A percentile compares a stretch with the other conserved stretches of the same genome.
These are phyloP conservation scores for Paracoccidioides lutzii DNA, from an alignment of 2,329 filamentous ascomycete genomes.

Conservation along the genomic window DNA sequence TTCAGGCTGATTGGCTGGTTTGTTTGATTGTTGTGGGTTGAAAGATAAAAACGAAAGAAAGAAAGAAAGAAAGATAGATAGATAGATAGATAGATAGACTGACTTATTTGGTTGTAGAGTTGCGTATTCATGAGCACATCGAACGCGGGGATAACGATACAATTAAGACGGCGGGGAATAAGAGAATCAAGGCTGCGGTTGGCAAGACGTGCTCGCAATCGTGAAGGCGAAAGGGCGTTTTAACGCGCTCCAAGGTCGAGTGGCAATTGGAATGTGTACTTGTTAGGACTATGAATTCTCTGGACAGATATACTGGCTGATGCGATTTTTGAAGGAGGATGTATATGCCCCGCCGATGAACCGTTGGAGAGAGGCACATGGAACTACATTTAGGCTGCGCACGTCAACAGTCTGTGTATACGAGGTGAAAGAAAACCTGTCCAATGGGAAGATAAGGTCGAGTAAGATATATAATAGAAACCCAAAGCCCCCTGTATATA, in stretches of 20 bases:
- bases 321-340: neutral
- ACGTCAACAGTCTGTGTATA: neutral
- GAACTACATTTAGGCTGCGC: neutral
- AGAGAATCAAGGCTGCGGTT: constrained; percentile 24
- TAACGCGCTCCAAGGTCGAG: too few species aligned
- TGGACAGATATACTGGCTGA: neutral
- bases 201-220: constrained; percentile 28
- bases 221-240: constrained; percentile 10
- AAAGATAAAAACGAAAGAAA: neutral
- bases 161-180: constrained; percentile 50
- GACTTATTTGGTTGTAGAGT: constrained; percentile 39
- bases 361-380: neutral
- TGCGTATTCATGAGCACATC: constrained; percentile 81
- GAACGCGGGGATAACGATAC: constrained; percentile 90
- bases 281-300: too few species aligned
- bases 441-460: neutral
- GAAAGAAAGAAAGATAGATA: neutral
- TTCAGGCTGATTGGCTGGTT: neutral
- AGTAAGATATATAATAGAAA: neutral
- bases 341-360: neutral
- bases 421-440: neutral
- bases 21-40: neutral
- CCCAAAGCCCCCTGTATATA: neutral
- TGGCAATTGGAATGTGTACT: too few species aligned
- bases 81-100: neutral